phyloP scores from a whole-genome alignment of 805 yeast species.

The Ogataea glucozyma region DNA sequence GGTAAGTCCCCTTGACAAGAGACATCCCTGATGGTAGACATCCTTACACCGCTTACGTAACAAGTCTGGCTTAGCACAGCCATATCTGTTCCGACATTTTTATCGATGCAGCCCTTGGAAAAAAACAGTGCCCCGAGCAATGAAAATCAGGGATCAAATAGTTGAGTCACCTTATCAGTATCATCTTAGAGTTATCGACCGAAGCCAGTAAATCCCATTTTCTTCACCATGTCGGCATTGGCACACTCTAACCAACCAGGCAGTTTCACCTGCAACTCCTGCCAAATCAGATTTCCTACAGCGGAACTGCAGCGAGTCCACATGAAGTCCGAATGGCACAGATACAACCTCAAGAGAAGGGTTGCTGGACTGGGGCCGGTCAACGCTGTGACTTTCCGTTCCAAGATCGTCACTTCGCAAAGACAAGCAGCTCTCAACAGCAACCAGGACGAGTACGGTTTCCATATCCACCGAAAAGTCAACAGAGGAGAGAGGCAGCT shows the following conservation, averaged over 20 bases:
- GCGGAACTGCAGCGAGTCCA: slow-evolving; percentile 87
- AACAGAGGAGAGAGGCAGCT: slow-evolving; percentile 34
- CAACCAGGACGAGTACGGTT: slow-evolving; percentile 58
- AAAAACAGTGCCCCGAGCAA: no score
- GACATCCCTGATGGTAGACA: no score
- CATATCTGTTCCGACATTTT: no score
- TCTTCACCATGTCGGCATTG: not conserved
- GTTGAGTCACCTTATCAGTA: no score
- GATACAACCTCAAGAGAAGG: slow-evolving; percentile 90
- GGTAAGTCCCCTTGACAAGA: no score
- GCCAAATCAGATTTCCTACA: slow-evolving; percentile 75
- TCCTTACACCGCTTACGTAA: no score
- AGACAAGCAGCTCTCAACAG: slow-evolving; percentile 21
- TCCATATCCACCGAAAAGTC: slow-evolving; percentile 38
- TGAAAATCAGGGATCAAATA: no score
- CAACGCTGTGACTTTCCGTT: slow-evolving; percentile 29
- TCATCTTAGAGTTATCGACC: no score
- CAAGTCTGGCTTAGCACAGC: no score
- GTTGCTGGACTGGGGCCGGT: slow-evolving; percentile 83
- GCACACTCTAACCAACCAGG: slow-evolving; percentile 24
- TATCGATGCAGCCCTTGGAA: no score
- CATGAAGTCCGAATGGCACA: slow-evolving; percentile 98
- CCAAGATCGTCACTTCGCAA: slow-evolving; percentile 32
- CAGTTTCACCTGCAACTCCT: slow-evolving; percentile 77
- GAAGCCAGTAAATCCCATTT: no score